Percentiles rank a stretch among this genome's conserved stretches.
Evolutionary conservation across 192 early-diverging fungal genomes (phyloP).

Genomic region (Coemansia sp.): DNA sequence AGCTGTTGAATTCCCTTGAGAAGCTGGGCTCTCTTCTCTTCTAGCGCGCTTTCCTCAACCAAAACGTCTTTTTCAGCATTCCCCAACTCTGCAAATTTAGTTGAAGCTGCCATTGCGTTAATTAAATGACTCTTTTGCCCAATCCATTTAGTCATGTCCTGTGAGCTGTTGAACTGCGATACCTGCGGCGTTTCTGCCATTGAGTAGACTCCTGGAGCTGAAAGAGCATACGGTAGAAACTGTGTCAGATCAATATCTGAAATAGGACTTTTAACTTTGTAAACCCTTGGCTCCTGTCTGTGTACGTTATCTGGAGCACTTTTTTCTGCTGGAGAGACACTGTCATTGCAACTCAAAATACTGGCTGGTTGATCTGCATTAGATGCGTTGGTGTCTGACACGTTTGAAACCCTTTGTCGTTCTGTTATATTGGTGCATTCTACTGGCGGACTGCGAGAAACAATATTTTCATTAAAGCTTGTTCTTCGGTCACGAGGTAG

Average conservation of each 20-base stretch:
- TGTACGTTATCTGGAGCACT: neutral
- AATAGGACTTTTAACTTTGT: neutral
- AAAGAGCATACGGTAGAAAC: conserved; percentile 1
- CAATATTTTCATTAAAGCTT: too few relatives aligned
- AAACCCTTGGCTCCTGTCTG: neutral
- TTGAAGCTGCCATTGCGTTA: too few relatives aligned
- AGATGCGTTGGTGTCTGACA: too few relatives aligned
- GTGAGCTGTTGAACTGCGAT: neutral
- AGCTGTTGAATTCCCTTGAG: conserved; percentile 46
- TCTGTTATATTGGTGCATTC: too few relatives aligned
- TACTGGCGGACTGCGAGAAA: too few relatives aligned
- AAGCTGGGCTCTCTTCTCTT: conserved; percentile 5
- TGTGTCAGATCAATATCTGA: neutral
- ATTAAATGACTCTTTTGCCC: neutral
- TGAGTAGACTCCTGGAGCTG: neutral
- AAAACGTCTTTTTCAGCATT: too few relatives aligned
- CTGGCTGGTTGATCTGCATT: too few relatives aligned
- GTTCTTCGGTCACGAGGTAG: too few relatives aligned
- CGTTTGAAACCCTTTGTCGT: too few relatives aligned
- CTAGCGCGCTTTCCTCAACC: conserved; percentile 2
- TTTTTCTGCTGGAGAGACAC: neutral
- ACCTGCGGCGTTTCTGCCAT: conserved; percentile 1
- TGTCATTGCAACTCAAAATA: too few relatives aligned
- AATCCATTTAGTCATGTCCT: neutral
- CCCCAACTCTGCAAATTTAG: too few relatives aligned